Evolutionary conservation across 768 basidiomycete genomes (phyloP), one percentile per base, ranked within the genome.

Genomic region (Crassisporium funariophilum): DNA sequence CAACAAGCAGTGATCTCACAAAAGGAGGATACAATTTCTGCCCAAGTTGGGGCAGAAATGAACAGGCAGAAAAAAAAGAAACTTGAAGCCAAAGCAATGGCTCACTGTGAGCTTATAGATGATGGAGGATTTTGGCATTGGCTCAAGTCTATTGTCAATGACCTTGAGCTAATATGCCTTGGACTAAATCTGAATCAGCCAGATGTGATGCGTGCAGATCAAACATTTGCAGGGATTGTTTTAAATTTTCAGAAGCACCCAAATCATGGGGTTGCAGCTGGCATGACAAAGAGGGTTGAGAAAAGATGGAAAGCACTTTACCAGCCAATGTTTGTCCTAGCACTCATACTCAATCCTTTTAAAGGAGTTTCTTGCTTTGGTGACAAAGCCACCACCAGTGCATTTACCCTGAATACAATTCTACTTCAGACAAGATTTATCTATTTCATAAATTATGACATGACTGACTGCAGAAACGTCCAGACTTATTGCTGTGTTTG

Each of bases 231-330:
- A 35, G 60, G 60, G 1, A 60, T 67, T 8, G 64, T 53, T 23
- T 25, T 60, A 7, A 55, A 61, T 53, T 65, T 65, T 36, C 35
- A 54, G 29, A 53, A 56, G 20, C 64, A 65, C 36, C 23, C 49
- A 2, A 60, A 62, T 5, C 50, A n/a, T 11, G 17, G 36, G 1
- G 52, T 67, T 15, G 53, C 56, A 8, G 34, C 37, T 6, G 49
- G 53, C 6, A 65, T 67, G 59, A 41, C 19, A 12, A 55, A 50
- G 25, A 41, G 57, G 16, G 46, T 67, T 15, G 57, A 67, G 44
- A 65, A 64, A 45, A 52, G 53, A 2, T 67, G 64, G 63, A 63
- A 59, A 40, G 63, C 60, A 2, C 55, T 59, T 13, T 60, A n/a
- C 37, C 64, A 67, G 45, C 53, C 55, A 3, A 55, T 66, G 44